phyloP scores from a whole-genome alignment of 75 land plant genomes.

The Selaginella tamariscina region DNA sequence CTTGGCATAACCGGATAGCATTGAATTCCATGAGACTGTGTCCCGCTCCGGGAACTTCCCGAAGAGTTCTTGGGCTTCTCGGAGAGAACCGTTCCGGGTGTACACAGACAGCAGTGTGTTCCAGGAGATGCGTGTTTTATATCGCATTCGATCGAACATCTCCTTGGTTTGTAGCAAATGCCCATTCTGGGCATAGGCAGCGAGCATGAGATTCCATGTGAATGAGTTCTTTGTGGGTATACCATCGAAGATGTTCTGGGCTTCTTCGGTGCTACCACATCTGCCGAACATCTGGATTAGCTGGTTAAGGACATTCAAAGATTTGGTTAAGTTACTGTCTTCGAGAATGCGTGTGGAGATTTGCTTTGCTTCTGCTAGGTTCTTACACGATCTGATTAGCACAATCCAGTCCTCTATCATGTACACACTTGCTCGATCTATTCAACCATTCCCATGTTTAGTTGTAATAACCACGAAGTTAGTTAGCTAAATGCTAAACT shows the following conservation, averaged over 20 bases:
- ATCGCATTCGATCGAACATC: background rate
- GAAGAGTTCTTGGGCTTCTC: background rate
- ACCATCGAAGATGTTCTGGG: background rate
- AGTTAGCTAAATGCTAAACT: too few species aligned
- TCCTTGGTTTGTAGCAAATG: background rate
- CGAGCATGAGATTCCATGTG: background rate
- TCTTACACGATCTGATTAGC: too few species aligned
- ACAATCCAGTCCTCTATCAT: too few species aligned
- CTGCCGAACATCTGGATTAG: background rate
- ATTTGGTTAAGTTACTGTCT: too few species aligned
- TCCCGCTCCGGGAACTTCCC: background rate
- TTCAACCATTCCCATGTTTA: too few species aligned
- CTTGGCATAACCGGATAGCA: background rate
- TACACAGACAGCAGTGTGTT: background rate
- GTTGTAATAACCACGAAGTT: too few species aligned
- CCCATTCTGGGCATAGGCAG: constrained; percentile 1
- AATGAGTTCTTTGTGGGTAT: background rate
- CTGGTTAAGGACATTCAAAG: too few species aligned
- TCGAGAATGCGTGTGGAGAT: too few species aligned
- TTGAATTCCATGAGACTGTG: background rate
- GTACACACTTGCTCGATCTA: too few species aligned
- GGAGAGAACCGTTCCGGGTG: background rate
- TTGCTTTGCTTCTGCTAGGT: too few species aligned
- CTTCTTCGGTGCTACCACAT: background rate
- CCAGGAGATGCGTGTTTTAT: background rate